A percentile compares a stretch with the other conserved stretches of the same genome.
These are phyloP conservation scores for Sarcomyxa edulis DNA, from an alignment of 768 basidiomycete genomes.

Conservation along the genomic window DNA sequence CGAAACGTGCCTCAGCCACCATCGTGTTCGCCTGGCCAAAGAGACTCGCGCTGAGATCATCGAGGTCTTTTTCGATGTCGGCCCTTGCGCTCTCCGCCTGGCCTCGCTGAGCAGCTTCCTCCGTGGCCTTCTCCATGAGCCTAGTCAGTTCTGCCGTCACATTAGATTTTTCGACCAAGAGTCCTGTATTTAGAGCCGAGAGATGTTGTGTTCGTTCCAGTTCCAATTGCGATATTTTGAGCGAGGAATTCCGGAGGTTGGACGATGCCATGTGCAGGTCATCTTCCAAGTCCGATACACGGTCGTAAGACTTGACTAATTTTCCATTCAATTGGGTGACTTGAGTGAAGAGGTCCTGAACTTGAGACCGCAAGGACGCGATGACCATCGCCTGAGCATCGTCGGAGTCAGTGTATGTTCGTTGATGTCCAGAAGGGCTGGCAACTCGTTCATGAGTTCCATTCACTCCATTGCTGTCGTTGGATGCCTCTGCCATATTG, in stretches of 20 bases:
- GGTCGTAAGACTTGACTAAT: slow-evolving; percentile 87
- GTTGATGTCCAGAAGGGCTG: too few species aligned
- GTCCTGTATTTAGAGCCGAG: slow-evolving; percentile 83
- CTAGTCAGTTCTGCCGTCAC: slow-evolving; percentile 90
- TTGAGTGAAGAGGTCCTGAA: slow-evolving; percentile 85
- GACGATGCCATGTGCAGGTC: slow-evolving; percentile 66
- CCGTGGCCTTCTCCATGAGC: slow-evolving; percentile 91
- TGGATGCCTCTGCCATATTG: too few species aligned
- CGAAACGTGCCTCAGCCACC: slow-evolving; percentile 91
- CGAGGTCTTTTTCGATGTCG: slow-evolving; percentile 90
- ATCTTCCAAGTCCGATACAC: slow-evolving; percentile 91
- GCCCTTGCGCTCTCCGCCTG: slow-evolving; percentile 80
- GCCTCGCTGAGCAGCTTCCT: slow-evolving; percentile 87
- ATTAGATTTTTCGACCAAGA: slow-evolving; percentile 87
- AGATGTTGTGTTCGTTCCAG: slow-evolving; percentile 83
- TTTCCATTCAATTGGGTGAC: slow-evolving; percentile 89
- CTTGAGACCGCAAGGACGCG: slow-evolving; percentile 69
- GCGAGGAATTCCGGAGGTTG: slow-evolving; percentile 50
- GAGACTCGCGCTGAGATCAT: slow-evolving; percentile 85
- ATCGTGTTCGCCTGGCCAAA: slow-evolving; percentile 95
- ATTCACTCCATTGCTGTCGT: too few species aligned
- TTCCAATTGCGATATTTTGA: slow-evolving; percentile 77
- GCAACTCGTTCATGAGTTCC: too few species aligned
- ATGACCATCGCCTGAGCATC: slow-evolving; percentile 86
- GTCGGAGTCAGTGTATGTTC: too few species aligned